Conservation (phyloP, 2,329 filamentous ascomycete species). For the Leptographium procerum region DNA sequence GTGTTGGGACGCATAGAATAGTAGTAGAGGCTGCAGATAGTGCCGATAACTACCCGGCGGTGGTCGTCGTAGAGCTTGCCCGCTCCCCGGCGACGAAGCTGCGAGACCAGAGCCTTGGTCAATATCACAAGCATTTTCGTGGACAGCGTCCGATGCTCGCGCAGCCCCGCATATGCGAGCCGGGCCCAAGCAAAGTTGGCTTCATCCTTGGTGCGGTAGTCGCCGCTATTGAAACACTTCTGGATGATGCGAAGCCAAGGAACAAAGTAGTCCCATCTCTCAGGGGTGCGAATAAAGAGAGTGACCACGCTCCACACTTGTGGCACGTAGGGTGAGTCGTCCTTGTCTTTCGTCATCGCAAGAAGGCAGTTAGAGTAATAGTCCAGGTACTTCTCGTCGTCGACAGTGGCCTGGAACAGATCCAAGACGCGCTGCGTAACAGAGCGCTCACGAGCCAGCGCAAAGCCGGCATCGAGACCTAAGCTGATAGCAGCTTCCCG, state of each 20-base stretch:
- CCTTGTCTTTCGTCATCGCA: conserved; percentile 54
- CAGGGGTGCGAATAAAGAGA: conserved; percentile 60
- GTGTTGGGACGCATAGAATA: conserved; percentile 67
- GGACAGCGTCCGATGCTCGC: conserved; percentile 47
- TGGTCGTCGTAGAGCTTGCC: conserved; percentile 48
- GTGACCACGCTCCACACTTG: conserved; percentile 82
- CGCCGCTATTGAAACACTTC: conserved; percentile 70
- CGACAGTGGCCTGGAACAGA: conserved; percentile 46
- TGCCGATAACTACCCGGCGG: conserved; percentile 47
- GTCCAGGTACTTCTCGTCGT: conserved; percentile 54
- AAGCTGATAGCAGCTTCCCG: conserved; percentile 62
- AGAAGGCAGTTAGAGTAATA: conserved; percentile 57
- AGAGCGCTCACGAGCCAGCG: conserved; percentile 56
- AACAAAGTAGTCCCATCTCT: conserved; percentile 61
- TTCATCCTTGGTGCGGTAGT: conserved; percentile 58
- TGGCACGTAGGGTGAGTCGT: conserved; percentile 57
- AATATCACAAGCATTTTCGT: conserved; percentile 41
- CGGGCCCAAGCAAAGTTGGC: conserved; percentile 81
- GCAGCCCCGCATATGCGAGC: conserved; percentile 62
- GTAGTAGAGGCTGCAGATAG: conserved; percentile 72
- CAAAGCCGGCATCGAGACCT: conserved; percentile 58
- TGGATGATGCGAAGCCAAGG: conserved; percentile 73
- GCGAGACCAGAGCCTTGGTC: conserved; percentile 55
- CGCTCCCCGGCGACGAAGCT: conserved; percentile 50
- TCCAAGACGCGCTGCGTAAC: conserved; percentile 57